Evolutionary conservation across 345 rosid species (phyloP), one percentile per base, ranked within the genome.

Genomic region (Ceriops decandra): DNA sequence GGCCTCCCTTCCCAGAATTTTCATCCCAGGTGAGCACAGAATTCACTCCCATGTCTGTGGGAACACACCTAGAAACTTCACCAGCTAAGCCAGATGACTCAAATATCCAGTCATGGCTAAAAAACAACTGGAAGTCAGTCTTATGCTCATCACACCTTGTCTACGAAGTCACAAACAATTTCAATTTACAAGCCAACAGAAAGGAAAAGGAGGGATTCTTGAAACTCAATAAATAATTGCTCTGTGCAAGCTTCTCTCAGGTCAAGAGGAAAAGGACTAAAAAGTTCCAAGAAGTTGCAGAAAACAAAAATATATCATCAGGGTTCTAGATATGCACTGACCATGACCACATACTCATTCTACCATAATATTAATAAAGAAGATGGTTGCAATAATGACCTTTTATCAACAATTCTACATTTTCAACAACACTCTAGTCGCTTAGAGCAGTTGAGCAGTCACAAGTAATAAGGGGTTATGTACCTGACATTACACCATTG

Each of bases 401-500:
- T 11, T 42, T 13, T 3, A 42, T 42, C 5, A 42, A 38, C 42
- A 8, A 38, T 5, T 42, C 49, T 42, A 42, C 17, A 11, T 42
- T 42, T 42, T 42, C 19, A 13, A 13, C 49, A 42, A 13, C 49
- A 11, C 17, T 42, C 19, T 42, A 42, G 49, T 3, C 0, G 49
- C 49, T 42, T 42, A 42, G 17, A 42, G 15, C 20, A 47, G 22
- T 15, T 28, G 1, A 31, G 30, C n/a, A 24, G 26, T 24, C 26
- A 24, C 26, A 24, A 24, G n/a, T 42, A 52, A 10, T 38, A 38
- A n/a, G 9, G 31, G 36, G 54, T 22, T 30, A 33, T 52, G 19
- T 87, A 91, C 97, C 98, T 80, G 95, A 76, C 88, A 91, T 91
- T 57, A 68, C 83, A 42, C 96, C 96, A 49, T 85, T 77, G 27